Evolutionary conservation across 23 red algal genomes (phyloP), one percentile per base, ranked within the genome.

Genomic region (Cyanidioschyzon merolae): DNA sequence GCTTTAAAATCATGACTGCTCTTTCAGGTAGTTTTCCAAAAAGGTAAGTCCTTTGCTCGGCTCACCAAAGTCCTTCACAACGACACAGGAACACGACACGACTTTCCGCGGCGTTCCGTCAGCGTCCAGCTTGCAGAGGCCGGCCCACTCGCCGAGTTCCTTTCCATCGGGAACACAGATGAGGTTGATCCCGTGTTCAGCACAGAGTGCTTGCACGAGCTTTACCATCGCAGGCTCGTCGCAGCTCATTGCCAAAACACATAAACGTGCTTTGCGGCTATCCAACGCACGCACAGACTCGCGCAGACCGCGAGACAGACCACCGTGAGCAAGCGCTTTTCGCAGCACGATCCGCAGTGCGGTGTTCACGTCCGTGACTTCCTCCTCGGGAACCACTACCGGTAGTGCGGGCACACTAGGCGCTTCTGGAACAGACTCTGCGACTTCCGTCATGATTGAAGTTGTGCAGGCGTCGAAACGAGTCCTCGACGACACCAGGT

Each of bases 1-100:
- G n/a, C 16, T 35, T 35, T 35, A 32, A 7, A 25, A 3, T 71
- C 29, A 71, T 35, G 50, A 39, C 3, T 83, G 75, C 77, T 89
- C 91, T 59, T 95, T 95, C 12, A 98, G n/a, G 59, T 98, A 98
- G 50, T 98, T 88, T 41, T 86, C 57, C 59, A 98, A 54, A 68
- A 90, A 98, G 38, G 90, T 88, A n/a, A 89, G 84, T 1, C 94
- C 94, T 39, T 80, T 82, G 40, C 85, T 88, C 34, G 74, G 87
- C 79, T 98, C 94, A 15, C 94, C 94, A 68, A 98, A 98, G 39
- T 98, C 94, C 76, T 92, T 98, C 27, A 98, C 85, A n/a, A 98
- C 94, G 17, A 89, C 88, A 76, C 94, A 91, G 38, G 88, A 84
- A 51, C 84, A 68, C 15, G 79, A 85, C 7, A 91, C 89, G 0